Conservation (phyloP, 805 yeast species). For the Ogataea pignaliae region DNA sequence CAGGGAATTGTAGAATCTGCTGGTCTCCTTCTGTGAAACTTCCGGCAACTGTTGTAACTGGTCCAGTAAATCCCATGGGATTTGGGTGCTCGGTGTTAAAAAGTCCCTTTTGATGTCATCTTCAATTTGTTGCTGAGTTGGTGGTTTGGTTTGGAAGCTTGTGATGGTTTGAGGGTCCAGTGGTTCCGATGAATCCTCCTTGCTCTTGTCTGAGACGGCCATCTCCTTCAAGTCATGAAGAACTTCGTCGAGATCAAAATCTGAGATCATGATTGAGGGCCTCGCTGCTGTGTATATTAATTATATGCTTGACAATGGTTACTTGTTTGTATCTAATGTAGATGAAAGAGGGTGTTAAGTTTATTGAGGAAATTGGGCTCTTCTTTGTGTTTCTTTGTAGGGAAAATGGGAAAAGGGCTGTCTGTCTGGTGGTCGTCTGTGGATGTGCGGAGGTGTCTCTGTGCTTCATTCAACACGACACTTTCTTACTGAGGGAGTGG, state of each 20-base stretch:
- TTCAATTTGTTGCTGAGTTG: conserved; percentile 10
- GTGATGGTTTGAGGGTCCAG: conserved; percentile 17
- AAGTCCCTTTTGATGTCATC: conserved; percentile 36
- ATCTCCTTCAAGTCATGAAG: conserved; percentile 3
- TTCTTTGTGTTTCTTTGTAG: too few species aligned
- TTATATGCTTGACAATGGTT: too few species aligned
- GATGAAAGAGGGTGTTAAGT: too few species aligned
- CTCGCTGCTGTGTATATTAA: too few species aligned
- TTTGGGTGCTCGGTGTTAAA: conserved; percentile 56
- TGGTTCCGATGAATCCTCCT: conserved; percentile 4
- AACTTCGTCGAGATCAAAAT: conserved; percentile 7
- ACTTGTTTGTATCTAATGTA: too few species aligned
- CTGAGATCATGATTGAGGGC: conserved; percentile 1
- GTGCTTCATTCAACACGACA: too few species aligned
- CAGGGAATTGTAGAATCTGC: conserved; percentile 41
- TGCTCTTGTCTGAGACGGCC: background rate
- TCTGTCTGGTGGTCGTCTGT: too few species aligned
- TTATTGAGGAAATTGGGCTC: too few species aligned
- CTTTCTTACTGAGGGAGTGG: too few species aligned
- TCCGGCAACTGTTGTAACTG: conserved; percentile 56
- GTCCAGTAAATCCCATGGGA: conserved; percentile 71
- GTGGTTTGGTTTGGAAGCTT: conserved; percentile 2
- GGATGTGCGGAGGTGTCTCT: too few species aligned
- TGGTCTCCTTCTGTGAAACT: conserved; percentile 19
- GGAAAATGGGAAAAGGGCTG: too few species aligned